phyloP scores from a whole-genome alignment of 192 early-diverging fungal genomes.

The Coemansia sp. region DNA sequence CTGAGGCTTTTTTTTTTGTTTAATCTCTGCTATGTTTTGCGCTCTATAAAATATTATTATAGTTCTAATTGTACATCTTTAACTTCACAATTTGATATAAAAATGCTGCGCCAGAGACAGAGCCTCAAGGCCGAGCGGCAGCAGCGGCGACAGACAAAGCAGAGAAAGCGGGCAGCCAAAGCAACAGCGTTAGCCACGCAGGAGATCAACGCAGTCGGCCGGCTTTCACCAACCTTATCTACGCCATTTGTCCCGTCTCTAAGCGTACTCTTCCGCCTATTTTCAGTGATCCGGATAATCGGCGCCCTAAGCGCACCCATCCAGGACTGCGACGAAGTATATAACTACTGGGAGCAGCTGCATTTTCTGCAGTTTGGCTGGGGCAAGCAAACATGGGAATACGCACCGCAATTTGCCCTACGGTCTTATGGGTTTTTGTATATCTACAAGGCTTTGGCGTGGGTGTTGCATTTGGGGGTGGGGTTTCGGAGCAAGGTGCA shows the following conservation, averaged over 20 bases:
- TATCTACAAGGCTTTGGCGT: slow-evolving; percentile 57
- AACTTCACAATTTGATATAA: not conserved
- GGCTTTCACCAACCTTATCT: not conserved
- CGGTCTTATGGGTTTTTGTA: slow-evolving; percentile 82
- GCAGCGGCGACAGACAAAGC: not conserved
- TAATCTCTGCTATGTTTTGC: no score
- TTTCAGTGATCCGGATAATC: slow-evolving; percentile 15
- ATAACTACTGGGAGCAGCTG: slow-evolving; percentile 96
- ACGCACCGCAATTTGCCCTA: slow-evolving; percentile 83
- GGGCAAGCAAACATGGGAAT: slow-evolving; percentile 97
- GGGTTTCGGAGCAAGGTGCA: slow-evolving; percentile 41
- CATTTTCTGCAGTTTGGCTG: slow-evolving; percentile 82
- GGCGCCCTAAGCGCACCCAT: slow-evolving; percentile 41
- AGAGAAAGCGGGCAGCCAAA: not conserved
- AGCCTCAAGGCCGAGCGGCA: not conserved
- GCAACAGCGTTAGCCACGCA: not conserved
- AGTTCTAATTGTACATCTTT: not conserved
- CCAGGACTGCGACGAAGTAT: slow-evolving; percentile 67
- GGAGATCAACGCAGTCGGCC: not conserved
- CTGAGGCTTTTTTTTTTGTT: no score
- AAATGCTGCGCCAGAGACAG: not conserved
- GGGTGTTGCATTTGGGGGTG: slow-evolving; percentile 49
- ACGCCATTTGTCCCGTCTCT: slow-evolving; percentile 9
- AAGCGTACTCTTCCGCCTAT: slow-evolving; percentile 12
- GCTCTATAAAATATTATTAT: not conserved